Percentiles rank a stretch among this genome's conserved stretches.
Conservation (phyloP, 2,329 filamentous ascomycete genomes). For the Lasiodiplodia hormozganensis region DNA sequence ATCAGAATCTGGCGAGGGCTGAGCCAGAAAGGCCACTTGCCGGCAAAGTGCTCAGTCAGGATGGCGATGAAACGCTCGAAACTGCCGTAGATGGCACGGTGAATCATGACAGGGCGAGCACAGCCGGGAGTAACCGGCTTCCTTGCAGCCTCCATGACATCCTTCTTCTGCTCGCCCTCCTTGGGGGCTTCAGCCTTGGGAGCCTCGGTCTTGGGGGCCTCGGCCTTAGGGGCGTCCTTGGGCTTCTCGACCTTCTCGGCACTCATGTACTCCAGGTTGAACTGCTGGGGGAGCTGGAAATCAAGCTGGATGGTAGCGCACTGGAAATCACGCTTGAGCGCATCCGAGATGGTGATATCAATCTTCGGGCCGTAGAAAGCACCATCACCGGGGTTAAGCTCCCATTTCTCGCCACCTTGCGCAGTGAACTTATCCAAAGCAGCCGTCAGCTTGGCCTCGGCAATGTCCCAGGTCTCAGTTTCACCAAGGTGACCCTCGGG, state of each 20-base stretch:
- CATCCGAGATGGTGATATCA: constrained; percentile 92
- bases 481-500: constrained; percentile 89
- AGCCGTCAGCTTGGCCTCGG: constrained; percentile 79
- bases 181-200: constrained; percentile 23
- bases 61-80: constrained; percentile 76
- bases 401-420: constrained; percentile 74
- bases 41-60: constrained; percentile 82
- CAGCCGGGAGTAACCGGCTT: constrained; percentile 70
- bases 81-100: constrained; percentile 79
- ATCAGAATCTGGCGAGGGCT: constrained; percentile 82
- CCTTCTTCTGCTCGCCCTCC: constrained; percentile 40
- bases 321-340: constrained; percentile 82
- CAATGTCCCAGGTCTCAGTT: constrained; percentile 85
- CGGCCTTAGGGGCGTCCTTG: constrained; percentile 36
- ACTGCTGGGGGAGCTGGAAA: constrained; percentile 84
- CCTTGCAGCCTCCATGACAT: constrained; percentile 44
- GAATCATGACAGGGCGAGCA: constrained; percentile 84
- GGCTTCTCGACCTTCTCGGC: constrained; percentile 69
- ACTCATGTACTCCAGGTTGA: constrained; percentile 86
- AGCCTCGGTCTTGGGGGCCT: constrained; percentile 3
- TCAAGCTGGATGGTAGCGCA: constrained; percentile 95
- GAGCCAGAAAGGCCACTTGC: constrained; percentile 91
- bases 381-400: constrained; percentile 91
- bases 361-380: constrained; percentile 99
- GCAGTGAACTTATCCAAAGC: constrained; percentile 70